Evolutionary conservation across 768 basidiomycete genomes (phyloP).

Genomic region (Boletales sp.): DNA sequence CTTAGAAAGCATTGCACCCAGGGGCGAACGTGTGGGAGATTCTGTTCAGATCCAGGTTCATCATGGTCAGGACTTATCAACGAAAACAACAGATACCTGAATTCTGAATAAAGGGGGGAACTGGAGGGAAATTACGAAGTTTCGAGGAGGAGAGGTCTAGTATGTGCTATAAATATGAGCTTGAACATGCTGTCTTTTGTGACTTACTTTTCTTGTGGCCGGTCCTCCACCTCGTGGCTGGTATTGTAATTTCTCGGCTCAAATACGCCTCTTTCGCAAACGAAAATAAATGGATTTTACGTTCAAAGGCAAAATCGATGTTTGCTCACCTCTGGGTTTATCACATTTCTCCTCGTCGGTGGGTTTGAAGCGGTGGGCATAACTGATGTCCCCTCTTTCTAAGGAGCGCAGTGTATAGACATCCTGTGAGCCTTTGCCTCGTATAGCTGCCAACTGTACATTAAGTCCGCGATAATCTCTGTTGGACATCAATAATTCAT

Average conservation of each 20-base stretch:
- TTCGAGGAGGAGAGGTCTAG: slow-evolving; percentile 11
- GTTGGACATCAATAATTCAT: background rate
- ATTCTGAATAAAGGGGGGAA: slow-evolving; percentile 2
- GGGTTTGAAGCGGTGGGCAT: background rate
- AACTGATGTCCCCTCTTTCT: slow-evolving; percentile 1
- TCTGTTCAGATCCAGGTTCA: slow-evolving; percentile 4
- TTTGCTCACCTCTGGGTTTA: slow-evolving; percentile 6
- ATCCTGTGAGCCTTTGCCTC: slow-evolving; percentile 27
- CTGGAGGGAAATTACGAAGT: slow-evolving; percentile 1
- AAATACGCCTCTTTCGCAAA: slow-evolving; percentile 5
- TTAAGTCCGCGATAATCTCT: slow-evolving; percentile 77
- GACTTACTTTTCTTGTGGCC: slow-evolving; percentile 11
- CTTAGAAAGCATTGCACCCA: slow-evolving; percentile 48
- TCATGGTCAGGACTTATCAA: background rate
- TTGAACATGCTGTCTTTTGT: no score
- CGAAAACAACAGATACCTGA: slow-evolving; percentile 8
- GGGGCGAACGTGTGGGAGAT: slow-evolving; percentile 27
- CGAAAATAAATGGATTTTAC: background rate
- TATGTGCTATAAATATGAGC: background rate
- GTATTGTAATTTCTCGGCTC: background rate
- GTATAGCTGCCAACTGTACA: slow-evolving; percentile 57
- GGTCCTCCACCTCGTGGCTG: background rate
- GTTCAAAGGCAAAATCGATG: background rate
- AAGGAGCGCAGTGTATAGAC: slow-evolving; percentile 12
- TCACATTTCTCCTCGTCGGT: slow-evolving; percentile 3